A percentile compares a stretch with the other conserved stretches of the same genome.
phyloP scores from a whole-genome alignment of 1,284 basidiomycete genomes.

The Marasmius sp. region DNA sequence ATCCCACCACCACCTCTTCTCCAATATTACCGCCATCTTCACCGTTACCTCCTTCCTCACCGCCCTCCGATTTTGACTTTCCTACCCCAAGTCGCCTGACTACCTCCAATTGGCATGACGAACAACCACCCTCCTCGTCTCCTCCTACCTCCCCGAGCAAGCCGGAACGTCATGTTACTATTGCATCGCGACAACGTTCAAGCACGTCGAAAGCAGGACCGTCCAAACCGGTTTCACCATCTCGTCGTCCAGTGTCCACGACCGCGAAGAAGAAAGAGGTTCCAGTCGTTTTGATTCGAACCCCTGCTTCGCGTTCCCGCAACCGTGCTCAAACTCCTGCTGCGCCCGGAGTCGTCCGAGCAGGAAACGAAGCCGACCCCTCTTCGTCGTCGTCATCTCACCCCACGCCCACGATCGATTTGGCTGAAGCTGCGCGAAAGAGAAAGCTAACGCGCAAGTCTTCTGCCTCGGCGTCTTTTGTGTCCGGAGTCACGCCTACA shows the following conservation, averaged over 20 bases:
- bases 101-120: background rate
- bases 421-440: background rate
- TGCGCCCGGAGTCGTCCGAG: background rate
- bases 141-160: background rate
- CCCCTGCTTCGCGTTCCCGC: background rate
- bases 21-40: slow-evolving; percentile 20
- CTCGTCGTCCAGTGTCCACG: background rate
- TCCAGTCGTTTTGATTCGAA: background rate
- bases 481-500: background rate
- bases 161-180: background rate
- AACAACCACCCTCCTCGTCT: background rate
- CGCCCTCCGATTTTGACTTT: background rate
- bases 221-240: background rate
- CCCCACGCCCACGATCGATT: background rate
- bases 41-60: slow-evolving; percentile 6
- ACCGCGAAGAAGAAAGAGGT: background rate
- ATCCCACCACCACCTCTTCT: slow-evolving; percentile 10
- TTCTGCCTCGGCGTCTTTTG: background rate
- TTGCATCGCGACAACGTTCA: background rate
- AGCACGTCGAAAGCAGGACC: background rate
- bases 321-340: background rate
- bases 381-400: background rate
- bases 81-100: background rate
- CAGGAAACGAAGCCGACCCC: background rate
- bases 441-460: background rate